Evolutionary conservation across 176 grass and related monocot genomes (phyloP).

Genomic region (Zoysia pacifica): DNA sequence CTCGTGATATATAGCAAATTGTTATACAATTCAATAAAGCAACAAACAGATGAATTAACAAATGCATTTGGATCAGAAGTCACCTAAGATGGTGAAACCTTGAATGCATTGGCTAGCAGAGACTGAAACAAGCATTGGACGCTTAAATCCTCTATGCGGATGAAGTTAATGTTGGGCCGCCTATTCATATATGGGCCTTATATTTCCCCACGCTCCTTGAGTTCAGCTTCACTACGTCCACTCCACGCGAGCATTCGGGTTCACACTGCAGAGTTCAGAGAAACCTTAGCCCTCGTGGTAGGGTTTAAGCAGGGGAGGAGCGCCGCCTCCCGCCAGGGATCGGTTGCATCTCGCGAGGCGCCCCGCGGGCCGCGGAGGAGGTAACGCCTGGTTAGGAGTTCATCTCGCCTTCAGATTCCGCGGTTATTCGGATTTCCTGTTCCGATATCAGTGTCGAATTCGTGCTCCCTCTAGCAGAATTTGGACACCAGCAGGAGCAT

Average conservation of each 20-base stretch:
- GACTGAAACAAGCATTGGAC: neutral
- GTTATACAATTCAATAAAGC: neutral
- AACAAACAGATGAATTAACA: neutral
- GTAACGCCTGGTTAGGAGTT: neutral
- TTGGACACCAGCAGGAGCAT: neutral
- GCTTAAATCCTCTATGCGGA: neutral
- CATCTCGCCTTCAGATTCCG: neutral
- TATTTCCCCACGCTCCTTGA: neutral
- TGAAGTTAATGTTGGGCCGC: neutral
- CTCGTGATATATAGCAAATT: neutral
- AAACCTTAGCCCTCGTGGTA: neutral
- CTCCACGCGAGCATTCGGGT: neutral
- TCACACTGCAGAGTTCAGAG: neutral
- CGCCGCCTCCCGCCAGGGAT: neutral
- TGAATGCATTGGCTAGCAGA: neutral
- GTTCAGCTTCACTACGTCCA: neutral
- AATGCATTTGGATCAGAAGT: neutral
- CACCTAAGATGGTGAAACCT: neutral
- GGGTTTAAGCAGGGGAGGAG: constrained; percentile 5
- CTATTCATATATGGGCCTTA: neutral
- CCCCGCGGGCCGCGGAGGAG: neutral
- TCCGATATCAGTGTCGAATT: neutral
- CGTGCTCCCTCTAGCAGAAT: neutral
- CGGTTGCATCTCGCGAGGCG: neutral
- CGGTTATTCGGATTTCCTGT: neutral